phyloP scores from a whole-genome alignment of 305 asterid genomes.

The Rubia occidens region DNA sequence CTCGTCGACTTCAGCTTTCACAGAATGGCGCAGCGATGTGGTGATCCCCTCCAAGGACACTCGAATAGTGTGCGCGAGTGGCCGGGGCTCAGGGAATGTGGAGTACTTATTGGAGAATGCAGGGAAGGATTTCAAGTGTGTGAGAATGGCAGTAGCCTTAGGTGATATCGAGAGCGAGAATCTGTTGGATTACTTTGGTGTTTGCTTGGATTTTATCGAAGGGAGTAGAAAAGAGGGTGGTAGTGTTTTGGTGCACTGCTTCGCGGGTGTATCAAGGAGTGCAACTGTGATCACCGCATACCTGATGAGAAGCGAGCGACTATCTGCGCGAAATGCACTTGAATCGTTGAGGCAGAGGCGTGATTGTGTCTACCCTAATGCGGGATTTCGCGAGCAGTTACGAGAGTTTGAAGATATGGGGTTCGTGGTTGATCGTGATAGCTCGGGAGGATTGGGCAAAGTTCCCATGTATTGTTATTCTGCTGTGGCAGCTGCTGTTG shows the following conservation, averaged over 20 bases:
- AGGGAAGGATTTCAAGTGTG: background rate
- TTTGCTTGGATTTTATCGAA: background rate
- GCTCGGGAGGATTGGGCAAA: background rate
- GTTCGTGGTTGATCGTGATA: background rate
- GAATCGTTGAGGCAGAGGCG: conserved; percentile 1
- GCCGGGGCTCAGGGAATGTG: background rate
- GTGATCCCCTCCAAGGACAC: background rate
- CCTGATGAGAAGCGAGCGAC: background rate
- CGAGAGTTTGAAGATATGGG: background rate
- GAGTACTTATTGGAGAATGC: background rate
- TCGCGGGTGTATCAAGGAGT: background rate
- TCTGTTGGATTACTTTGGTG: background rate
- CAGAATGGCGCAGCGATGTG: conserved; percentile 1
- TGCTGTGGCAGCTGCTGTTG: background rate
- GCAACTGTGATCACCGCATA: background rate
- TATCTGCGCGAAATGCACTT: background rate
- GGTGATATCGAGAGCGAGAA: background rate
- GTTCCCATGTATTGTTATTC: background rate
- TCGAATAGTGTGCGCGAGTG: background rate
- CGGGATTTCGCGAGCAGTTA: background rate
- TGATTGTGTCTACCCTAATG: background rate
- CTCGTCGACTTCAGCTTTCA: background rate
- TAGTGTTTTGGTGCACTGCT: background rate
- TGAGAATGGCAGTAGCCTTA: background rate
- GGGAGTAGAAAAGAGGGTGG: background rate